Base-by-base conservation (phyloP, 2,329 filamentous ascomycete genomes). In the Lachnellula cervina region DNA sequence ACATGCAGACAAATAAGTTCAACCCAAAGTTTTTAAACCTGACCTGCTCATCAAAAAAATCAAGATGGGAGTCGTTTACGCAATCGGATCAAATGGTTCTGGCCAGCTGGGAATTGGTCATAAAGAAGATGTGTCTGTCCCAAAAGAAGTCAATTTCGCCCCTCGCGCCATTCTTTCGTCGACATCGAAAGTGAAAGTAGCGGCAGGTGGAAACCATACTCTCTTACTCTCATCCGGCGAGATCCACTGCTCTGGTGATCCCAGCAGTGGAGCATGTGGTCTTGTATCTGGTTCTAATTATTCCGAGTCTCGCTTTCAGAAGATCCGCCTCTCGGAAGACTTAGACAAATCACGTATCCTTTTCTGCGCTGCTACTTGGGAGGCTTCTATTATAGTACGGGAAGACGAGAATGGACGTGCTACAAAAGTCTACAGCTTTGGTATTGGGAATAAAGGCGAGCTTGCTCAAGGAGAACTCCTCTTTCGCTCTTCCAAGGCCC, bases 121-220 rank as follows among this genome's bases (percentile, higher is more conserved):
- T 69, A 78, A 76, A 58, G 83, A 89, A 68, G 88, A 91, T 65
- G 82, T 89, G 48, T 86, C 85, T 1, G 75, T 81, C 0, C 86
- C 87, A 1, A 82, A 85, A 59, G 76, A 74, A 59, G 84, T 82
- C 60, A 64, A 80, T n/a, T 87, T 89, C 69, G 68, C 74, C 5
- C 47, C 54, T 49, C 68, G 72, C 37, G 62, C 66, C 28, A 68
- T 73, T 14, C 66, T 69, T 11, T 32, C 28, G 25, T 59, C 70
- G 16, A 69, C 78, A 54, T 62, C 68, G 51, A 61, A 66, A 52
- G 57, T 69, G 7, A 62, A 49, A 55, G 44, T 47, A 25, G 44
- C 44, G 17, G 78, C 89, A 7, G 93, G 93, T 4, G 92, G 92
- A 1, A 97, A 97, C 67, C 93, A 97, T 70, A 95, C 90, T 0